Base-by-base conservation (phyloP, 2,329 filamentous ascomycete species). In the Cladosporium oxysporum region DNA sequence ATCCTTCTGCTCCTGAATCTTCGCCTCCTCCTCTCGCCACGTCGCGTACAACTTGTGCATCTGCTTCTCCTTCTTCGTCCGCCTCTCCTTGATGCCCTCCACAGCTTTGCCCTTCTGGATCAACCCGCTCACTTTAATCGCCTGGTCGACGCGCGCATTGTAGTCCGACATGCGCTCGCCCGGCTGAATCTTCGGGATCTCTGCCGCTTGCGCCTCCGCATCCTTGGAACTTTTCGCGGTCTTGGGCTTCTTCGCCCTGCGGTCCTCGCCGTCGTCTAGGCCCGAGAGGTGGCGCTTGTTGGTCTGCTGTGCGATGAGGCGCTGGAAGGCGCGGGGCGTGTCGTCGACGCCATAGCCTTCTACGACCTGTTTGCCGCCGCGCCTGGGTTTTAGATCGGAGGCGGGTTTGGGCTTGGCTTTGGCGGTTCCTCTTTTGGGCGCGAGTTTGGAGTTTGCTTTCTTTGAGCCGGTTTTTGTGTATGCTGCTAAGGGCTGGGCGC, bases 131-230 rank as follows among this genome's bases (percentile, higher is more conserved):
- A 99, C 80, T 0, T 94, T 94, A 7, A 98, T 83, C 0, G 91
- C 88, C 58, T 91, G 90, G 75, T 98, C 90, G 7, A 99, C 95
- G 33, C 93, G 88, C 12, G 89, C 87, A 8, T 88, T 83, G 75
- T 96, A 99, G 62, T 96, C 91, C 5, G 90, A 87, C 74, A 98
- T 82, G 61, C 87, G 87, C 78, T 99, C 95, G 61, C 92, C 92
- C 0, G 93, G 93, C 18, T 87, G 85, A 69, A 98, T 97, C 58
- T 86, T 91, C 0, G 88, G 88, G 2, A 84, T 73, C 29, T 83
- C 79, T 21, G 4, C 61, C 11, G 58, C 58, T n/a, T 72, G 47
- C 7, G 52, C 41, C 31, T 58, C 62, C 18, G 65, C 59, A 29
- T 62, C 58, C 35, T 68, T 55, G 37, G 59, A 70, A 66, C 37